Base-by-base conservation (phyloP, 768 basidiomycete species). In the Tricholoma terreum region DNA sequence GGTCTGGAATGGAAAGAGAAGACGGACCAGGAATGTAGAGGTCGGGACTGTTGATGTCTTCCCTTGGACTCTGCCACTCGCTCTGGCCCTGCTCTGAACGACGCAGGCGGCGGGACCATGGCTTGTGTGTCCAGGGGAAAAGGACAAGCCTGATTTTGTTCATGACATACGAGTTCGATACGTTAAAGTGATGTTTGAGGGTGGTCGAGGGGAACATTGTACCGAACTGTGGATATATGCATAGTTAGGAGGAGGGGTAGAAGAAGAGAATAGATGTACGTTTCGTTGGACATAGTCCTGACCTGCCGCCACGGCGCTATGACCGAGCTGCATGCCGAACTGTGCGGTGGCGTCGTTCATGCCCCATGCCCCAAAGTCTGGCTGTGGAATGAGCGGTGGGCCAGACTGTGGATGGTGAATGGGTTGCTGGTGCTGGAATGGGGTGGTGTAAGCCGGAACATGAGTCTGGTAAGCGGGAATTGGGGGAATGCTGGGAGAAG, bases 271-370 rank as follows among this genome's bases (percentile, higher is more conserved):
- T n/a, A 57, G 59, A 27, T 52, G 38, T 31, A 62, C 53, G 70
- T 98, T 98, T 71, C 89, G 89, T 72, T 94, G 92, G 48, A 99
- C 89, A 61, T 98, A 98, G 50, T 94, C 92, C 70, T 96, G 94
- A 0, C 97, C 96, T 0, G 94, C 96, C 6, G 88, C 86, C 2
- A 98, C 89, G 0, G 96, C 96, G 58, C 84, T 91, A 61, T 86
- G 86, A 3, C 96, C 95, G 30, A 98, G 84, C 70, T 98, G 96
- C 84, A 98, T 92, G 19, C 96, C 93, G 68, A 99, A 87, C 70
- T 95, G 90, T 0, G 97, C 92, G 2, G 97, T 98, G 9, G 93
- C 86, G 65, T 92, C 92, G 71, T 97, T 89, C 73, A 98, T 80
- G 0, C 91, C 90, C 89, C 89, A 92, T 12, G 87, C 85, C 9